phyloP scores from a whole-genome alignment of 768 basidiomycete species.

The Leccinum variicolor region DNA sequence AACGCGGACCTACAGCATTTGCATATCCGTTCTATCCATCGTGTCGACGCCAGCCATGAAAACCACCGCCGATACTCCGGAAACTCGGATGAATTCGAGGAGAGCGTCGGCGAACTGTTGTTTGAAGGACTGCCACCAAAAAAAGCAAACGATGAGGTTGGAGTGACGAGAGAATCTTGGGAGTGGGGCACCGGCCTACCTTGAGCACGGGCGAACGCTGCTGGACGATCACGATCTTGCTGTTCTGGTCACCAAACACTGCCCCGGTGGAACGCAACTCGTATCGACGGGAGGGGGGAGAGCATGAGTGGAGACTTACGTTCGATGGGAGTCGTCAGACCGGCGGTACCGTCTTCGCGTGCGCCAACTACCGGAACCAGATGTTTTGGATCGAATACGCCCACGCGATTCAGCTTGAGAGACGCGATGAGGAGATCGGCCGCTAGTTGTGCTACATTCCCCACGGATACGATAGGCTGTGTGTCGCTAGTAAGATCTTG shows the following conservation, averaged over 20 bases:
- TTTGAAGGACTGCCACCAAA: slow-evolving; percentile 52
- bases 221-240: slow-evolving; percentile 61
- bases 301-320: slow-evolving; percentile 39
- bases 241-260: slow-evolving; percentile 63
- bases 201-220: slow-evolving; percentile 79
- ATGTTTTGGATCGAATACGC: slow-evolving; percentile 57
- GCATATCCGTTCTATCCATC: slow-evolving; percentile 68
- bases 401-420: slow-evolving; percentile 56
- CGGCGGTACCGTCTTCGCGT: slow-evolving; percentile 56
- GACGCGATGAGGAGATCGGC: slow-evolving; percentile 72
- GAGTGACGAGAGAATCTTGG: background rate
- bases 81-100: slow-evolving; percentile 51
- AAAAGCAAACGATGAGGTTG: background rate
- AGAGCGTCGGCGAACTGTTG: slow-evolving; percentile 60
- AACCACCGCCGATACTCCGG: slow-evolving; percentile 49
- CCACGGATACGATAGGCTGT: slow-evolving; percentile 73
- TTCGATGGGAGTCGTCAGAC: slow-evolving; percentile 75
- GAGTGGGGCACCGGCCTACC: slow-evolving; percentile 35
- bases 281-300: background rate
- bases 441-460: slow-evolving; percentile 79
- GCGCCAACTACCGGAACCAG: slow-evolving; percentile 71
- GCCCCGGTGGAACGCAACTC: background rate
- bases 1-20: slow-evolving; percentile 61
- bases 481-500: slow-evolving; percentile 6
- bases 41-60: slow-evolving; percentile 76